Base-by-base conservation (phyloP, 257 asterid genomes). In the Paraleonurus japonicus region DNA sequence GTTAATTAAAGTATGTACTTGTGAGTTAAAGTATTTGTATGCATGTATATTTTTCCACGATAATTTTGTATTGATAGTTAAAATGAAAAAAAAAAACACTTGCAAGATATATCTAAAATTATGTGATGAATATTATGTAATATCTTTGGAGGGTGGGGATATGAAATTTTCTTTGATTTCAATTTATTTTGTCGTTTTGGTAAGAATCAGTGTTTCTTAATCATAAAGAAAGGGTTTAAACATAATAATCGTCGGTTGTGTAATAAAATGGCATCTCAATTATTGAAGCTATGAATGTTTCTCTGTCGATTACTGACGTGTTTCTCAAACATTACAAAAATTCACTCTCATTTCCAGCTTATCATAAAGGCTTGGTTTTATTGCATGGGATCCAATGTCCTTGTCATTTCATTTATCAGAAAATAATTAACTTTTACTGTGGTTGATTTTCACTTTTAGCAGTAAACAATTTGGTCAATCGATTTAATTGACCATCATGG, bases 241-340 rank as follows among this genome's bases (percentile, higher is more conserved):
- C 72, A 67, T 73, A 57, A 32, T 62, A 24, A 78, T 73, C 72
- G 59, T 78, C 75, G 72, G 78, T 68, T 27, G 80, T 28, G 75
- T 73, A 57, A 57, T n/a, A n/a, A n/a, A 58, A 32, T 65, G 58
- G 68, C 75, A 78, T 53, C 75, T 69, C 76, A 80, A 80, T 76
- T 68, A 80, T 80, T 76, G 79, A 75, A 67, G 69, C 78, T 74
- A 71, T 16, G 61, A 35, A 24, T 64, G 66, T 70, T 61, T 66
- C 48, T 8, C 17, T 78, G 75, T 72, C 58, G 57, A 68, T 53
- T 48, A 6, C 19, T 61, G 4, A 59, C 47, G 19, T 75, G 73
- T 75, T 54, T 60, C 57, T 32, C 2, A 45, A 45, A 45, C 53
- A 27, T 57, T 47, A 7, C 37, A 54, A n/a, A 10, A 7, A 28